Evolutionary conservation across 2,329 filamentous ascomycete species (phyloP).

Genomic region (Zarea fungicola): DNA sequence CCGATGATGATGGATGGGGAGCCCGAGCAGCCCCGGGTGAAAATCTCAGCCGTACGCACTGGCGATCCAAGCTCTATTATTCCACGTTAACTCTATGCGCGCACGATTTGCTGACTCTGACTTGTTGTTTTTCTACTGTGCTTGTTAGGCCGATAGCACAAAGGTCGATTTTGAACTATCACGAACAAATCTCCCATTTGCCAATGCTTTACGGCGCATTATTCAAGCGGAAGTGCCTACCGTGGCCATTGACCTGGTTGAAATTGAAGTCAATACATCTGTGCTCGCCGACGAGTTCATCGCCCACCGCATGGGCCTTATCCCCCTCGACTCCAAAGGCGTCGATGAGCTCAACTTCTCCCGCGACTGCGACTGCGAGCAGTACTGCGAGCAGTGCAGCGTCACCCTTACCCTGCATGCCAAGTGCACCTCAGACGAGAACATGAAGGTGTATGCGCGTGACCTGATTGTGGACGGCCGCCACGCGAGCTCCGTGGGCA

Average conservation of each 20-base stretch:
- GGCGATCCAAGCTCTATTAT: constrained; percentile 8
- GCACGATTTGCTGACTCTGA: constrained; percentile 12
- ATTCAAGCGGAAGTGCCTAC: constrained; percentile 94
- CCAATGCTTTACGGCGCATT: constrained; percentile 84
- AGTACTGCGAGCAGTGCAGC: constrained; percentile 88
- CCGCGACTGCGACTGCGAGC: constrained; percentile 93
- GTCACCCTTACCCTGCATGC: constrained; percentile 81
- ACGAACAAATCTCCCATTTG: constrained; percentile 84
- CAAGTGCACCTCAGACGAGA: constrained; percentile 76
- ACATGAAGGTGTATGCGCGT: constrained; percentile 90
- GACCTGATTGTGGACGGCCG: constrained; percentile 71
- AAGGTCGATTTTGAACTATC: constrained; percentile 89
- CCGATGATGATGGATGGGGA: constrained; percentile 56
- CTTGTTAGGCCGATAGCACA: constrained; percentile 63
- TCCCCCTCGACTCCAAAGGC: constrained; percentile 80
- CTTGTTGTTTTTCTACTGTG: constrained; percentile 2
- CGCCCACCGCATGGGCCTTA: constrained; percentile 82
- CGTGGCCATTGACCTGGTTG: constrained; percentile 89
- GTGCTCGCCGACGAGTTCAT: constrained; percentile 96
- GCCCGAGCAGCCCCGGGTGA: constrained; percentile 51
- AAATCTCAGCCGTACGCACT: constrained; percentile 55
- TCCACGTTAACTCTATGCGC: too few relatives aligned
- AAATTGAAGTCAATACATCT: constrained; percentile 90
- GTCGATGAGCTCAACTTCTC: constrained; percentile 80
- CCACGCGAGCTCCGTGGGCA: constrained; percentile 71